A percentile compares a stretch with the other conserved stretches of the same genome.
phyloP scores from a whole-genome alignment of 2,329 filamentous ascomycete genomes.

The Cylindrodendrum hubeiense region DNA sequence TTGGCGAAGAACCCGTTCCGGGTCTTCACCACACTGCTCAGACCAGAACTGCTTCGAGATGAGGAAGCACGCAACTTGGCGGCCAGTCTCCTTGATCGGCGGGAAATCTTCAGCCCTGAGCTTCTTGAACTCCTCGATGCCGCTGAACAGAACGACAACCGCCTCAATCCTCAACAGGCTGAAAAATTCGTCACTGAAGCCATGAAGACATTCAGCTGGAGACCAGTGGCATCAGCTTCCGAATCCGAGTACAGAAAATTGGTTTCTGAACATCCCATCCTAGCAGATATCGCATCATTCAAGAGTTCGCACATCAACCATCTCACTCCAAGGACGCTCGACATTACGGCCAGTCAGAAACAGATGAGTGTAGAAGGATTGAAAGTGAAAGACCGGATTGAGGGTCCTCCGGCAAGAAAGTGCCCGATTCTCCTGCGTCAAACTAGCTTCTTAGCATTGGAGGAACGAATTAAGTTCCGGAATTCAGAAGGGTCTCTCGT shows the following conservation, averaged over 20 bases:
- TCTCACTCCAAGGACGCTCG: constrained; percentile 63
- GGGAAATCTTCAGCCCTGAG: constrained; percentile 56
- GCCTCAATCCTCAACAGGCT: constrained; percentile 47
- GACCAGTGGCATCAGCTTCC: constrained; percentile 54
- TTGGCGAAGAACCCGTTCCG: constrained; percentile 53
- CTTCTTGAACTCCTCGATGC: constrained; percentile 52
- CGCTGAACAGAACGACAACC: constrained; percentile 46
- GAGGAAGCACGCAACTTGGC: constrained; percentile 48
- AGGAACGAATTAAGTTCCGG: constrained; percentile 59
- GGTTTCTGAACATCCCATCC: constrained; percentile 57
- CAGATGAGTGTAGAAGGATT: constrained; percentile 57
- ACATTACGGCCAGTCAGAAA: constrained; percentile 59
- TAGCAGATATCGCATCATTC: constrained; percentile 61
- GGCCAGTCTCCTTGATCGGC: constrained; percentile 48
- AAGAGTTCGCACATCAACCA: constrained; percentile 64
- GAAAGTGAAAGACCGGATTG: constrained; percentile 61
- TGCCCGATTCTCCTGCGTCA: constrained; percentile 64
- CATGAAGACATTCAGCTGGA: constrained; percentile 62
- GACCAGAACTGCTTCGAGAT: constrained; percentile 55
- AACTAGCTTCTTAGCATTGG: constrained; percentile 65
- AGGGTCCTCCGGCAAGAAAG: constrained; percentile 60
- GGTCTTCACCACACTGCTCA: constrained; percentile 52
- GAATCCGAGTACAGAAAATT: constrained; percentile 57
- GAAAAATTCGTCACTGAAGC: constrained; percentile 56
- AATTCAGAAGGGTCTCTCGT: constrained; percentile 36